Evolutionary conservation across 306 rosid genomes (phyloP), one percentile per base, ranked within the genome.

Genomic region (Dalbergia cultrata): DNA sequence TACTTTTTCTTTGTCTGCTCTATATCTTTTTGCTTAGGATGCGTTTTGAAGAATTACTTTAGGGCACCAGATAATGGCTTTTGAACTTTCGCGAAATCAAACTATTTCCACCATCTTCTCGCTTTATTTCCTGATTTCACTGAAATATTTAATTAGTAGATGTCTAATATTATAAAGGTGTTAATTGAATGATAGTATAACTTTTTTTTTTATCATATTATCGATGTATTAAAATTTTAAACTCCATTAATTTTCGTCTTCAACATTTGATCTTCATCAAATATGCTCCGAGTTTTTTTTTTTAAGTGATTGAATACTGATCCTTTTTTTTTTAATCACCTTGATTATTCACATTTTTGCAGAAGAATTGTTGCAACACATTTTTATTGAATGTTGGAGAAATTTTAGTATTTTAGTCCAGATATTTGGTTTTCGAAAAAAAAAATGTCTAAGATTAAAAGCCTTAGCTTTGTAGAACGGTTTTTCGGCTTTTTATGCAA

Each of bases 21-120:
- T 57, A 5, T 56, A 8, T 49, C 77, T 86, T 68, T 68, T 83
- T 63, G 53, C 91, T 16, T 86, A 80, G 90, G 89, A 90, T 90
- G 72, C 93, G 77, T 76, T 86, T 80, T 58, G 49, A 62, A 67
- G 66, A 76, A 26, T 74, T 17, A 58, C 83, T 80, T 80, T 71
- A 61, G 67, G 80, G 65, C 81, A 78, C 57, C 19, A n/a, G 8
- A 84, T 79, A 35, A 7, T 53, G 80, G 52, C 86, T 80, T 89
- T 85, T 80, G 0, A 75, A 80, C 76, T 72, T 84, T 58, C 84
- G 19, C 60, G 5, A 72, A 71, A 57, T 37, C 69, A 39, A 83
- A 80, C 67, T 41, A 65, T 80, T 70, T 69, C 67, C 67, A 58
- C 88, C 47, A 9, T 57, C 67, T 59, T 59, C 69, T 26, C 78